Conservation (phyloP, 2,329 filamentous ascomycete genomes). For the Gliomastix tumulicola region DNA sequence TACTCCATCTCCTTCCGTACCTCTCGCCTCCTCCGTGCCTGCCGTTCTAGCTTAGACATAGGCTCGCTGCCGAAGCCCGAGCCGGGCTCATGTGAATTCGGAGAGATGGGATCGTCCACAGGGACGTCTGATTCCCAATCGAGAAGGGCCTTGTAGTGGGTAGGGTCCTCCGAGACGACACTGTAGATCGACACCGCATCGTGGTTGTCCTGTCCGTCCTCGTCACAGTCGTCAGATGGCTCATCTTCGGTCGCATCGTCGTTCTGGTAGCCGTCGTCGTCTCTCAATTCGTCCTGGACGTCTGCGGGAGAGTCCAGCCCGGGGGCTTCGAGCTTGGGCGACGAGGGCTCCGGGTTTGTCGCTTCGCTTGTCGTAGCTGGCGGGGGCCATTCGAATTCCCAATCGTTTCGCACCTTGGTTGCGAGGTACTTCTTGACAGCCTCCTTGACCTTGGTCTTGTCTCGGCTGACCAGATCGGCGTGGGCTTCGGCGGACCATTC, state of each 20-base stretch:
- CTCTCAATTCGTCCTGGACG: constrained; percentile 21
- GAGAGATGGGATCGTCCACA: constrained; percentile 36
- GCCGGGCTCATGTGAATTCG: too few species aligned
- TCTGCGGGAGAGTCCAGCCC: constrained; percentile 1
- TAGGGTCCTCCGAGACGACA: constrained; percentile 46
- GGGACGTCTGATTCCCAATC: constrained; percentile 54
- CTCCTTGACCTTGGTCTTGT: constrained; percentile 56
- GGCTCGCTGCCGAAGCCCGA: too few species aligned
- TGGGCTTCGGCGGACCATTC: constrained; percentile 44
- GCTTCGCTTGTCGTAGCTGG: too few species aligned
- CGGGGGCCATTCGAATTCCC: constrained; percentile 50
- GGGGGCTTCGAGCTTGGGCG: constrained; percentile 1
- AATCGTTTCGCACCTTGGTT: constrained; percentile 50
- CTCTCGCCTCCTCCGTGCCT: constrained; percentile 48
- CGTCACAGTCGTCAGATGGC: constrained; percentile 17
- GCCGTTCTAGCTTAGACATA: constrained; percentile 32
- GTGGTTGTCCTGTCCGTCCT: constrained; percentile 34
- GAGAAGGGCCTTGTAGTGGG: constrained; percentile 40
- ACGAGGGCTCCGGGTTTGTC: constrained; percentile 5
- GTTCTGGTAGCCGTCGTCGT: constrained; percentile 24
- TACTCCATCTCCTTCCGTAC: constrained; percentile 61
- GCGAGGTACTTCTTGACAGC: constrained; percentile 50
- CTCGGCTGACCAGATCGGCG: constrained; percentile 53
- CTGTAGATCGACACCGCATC: constrained; percentile 48
- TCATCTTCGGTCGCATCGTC: constrained; percentile 36